Base-by-base conservation (phyloP, 2,329 filamentous ascomycete genomes). In the Aaosphaeria arxii region DNA sequence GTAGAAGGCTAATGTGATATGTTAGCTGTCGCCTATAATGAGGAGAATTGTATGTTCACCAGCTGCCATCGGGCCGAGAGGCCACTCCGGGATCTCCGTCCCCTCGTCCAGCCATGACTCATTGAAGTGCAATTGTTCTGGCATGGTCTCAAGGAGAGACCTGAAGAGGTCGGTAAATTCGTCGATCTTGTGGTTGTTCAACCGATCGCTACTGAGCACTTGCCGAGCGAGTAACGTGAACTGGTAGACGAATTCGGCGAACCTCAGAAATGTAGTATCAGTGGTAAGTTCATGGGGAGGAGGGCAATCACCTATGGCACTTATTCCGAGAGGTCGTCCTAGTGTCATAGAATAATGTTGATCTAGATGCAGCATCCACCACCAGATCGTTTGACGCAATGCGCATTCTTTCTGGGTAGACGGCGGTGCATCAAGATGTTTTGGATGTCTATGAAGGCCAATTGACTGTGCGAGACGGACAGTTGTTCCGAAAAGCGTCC, bases 281-380 rank as follows among this genome's bases (percentile, higher is more conserved):
- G 70, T 75, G 0, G 74, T 74, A 9, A 77, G 58, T 17, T 71
- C 70, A 30, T 75, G 71, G 1, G 75, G 72, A 11, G 73, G 70
- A 13, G 71, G 73, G 50, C 75, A 78, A 48, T 78, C 76, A 11
- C 76, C 76, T 31, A 77, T 69, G 17, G 73, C 74, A 42, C 74
- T 77, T 32, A 78, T 77, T 0, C 75, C 76, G 7, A 78, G 57
- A 2, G 76, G 76, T 33, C 76, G 65, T 17, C 76, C 76, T 0
- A 78, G 65, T 0, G 73, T 77, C 59, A 78, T 75, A 0, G 74
- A 77, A 51, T 77, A 78, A 42, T 77, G 71, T 47, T 77, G 74
- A 42, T 78, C 76, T 68, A 77, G 74, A 49, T 77, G 74, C n/a
- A 78, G 56, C 67, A 78, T 74, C 72, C 75, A 76, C 76, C 76